Evolutionary conservation across 805 yeast species (phyloP), one percentile per base, ranked within the genome.

Genomic region (Saccharomyces mikatae): DNA sequence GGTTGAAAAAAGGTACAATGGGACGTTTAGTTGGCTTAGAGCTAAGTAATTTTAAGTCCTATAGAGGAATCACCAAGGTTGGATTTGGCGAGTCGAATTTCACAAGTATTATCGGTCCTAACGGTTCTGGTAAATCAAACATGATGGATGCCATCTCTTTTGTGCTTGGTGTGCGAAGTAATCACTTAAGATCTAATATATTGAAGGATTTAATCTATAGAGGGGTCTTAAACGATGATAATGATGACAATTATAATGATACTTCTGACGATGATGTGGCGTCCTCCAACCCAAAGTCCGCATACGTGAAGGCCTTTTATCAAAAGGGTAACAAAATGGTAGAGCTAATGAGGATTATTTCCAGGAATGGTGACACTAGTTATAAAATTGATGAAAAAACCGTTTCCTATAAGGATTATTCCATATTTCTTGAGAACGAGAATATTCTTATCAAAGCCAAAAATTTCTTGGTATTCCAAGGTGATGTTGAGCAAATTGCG

Each of bases 111-210:
- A 87, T 94, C 55, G 99, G 99, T 1, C 98, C 98, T n/a, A 94
- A 94, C 76, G 99, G 99, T 32, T 87, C 97, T 0, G 99, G 99
- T 6, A 94, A 94, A 72, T 87, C 96, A 46, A 94, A 94, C 66
- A 87, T 94, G 83, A 91, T 94, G 87, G 99, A 94, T 68, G 97
- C 99, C 36, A 86, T 94, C 48, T 86, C 97, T 22, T 94, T 94
- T 69, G 98, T 92, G 8, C 76, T 94, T 41, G 99, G 99, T 27
- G 83, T 92, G 49, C 76, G 86, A 61, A 80, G 89, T 22, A 72
- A 77, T 17, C 91, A 87, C 54, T 75, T 94, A 55, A 79, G 99
- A 62, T 88, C 97, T 1, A 74, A 77, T 11, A 80, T 81, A 53
- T 69, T 89, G 63, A 80, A 78, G 50, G 97, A 92, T 60, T 76